Evolutionary conservation across 306 rosid species (phyloP).

Genomic region (Senna tora): DNA sequence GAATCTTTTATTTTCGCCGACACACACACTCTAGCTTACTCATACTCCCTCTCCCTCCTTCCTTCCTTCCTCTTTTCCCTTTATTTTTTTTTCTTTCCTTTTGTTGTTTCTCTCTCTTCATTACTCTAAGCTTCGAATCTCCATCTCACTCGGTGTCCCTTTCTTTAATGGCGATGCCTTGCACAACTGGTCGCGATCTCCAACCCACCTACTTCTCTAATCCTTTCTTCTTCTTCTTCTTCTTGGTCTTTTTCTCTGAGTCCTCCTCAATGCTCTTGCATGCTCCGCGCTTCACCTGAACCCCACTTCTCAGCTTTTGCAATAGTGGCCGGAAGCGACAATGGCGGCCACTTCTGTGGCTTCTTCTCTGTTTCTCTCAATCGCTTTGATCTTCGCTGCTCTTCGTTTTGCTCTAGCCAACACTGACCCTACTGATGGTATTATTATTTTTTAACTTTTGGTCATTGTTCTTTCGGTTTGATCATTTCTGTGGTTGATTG

Average conservation of each 20-base stretch:
- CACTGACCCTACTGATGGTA: conserved; percentile 91
- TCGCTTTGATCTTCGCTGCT: conserved; percentile 48
- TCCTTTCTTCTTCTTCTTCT: conserved; percentile 23
- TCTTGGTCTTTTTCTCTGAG: conserved; percentile 31
- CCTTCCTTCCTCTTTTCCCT: background rate
- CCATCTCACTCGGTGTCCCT: conserved; percentile 47
- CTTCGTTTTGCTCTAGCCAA: conserved; percentile 47
- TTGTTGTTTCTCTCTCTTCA: conserved; percentile 50
- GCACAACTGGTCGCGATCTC: conserved; percentile 54
- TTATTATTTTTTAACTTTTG: background rate
- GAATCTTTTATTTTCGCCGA: conserved; percentile 45
- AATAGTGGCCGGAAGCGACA: conserved; percentile 25
- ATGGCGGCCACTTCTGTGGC: conserved; percentile 49
- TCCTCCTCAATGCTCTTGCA: conserved; percentile 62
- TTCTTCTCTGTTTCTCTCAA: conserved; percentile 22
- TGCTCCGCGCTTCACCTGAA: conserved; percentile 52
- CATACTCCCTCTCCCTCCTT: background rate
- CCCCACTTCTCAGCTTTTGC: conserved; percentile 12
- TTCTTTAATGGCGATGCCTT: conserved; percentile 59
- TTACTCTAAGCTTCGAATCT: conserved; percentile 68
- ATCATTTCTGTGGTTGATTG: conserved; percentile 36
- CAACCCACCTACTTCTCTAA: conserved; percentile 33
- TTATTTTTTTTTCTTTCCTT: background rate
- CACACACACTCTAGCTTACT: conserved; percentile 26
- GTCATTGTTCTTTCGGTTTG: background rate